Evolutionary conservation across 163 green algal species (phyloP), one percentile per base, ranked within the genome.

Genomic region (Prototheca stagnorum): DNA sequence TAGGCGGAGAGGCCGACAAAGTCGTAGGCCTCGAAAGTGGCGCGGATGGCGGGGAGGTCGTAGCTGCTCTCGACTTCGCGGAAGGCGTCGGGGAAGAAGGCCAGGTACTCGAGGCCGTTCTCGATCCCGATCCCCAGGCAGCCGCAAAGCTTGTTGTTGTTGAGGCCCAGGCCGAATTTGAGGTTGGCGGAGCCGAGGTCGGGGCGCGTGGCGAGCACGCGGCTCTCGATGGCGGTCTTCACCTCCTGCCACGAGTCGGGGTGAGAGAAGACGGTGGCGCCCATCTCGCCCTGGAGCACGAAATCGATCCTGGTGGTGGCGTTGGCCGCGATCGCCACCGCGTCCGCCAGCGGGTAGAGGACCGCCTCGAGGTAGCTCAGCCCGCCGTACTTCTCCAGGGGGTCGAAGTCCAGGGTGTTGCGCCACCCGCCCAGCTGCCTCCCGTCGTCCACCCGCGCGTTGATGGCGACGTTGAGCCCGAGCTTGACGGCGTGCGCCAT

Each of bases 101-200:
- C n/a, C 1, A 53, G 33, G 47, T 53, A 53, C 19, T 45, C 47
- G 23, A 11, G 22, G 4, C 15, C 33, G 17, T 53, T 22, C 21
- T 26, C 34, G 27, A 53, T 53, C 6, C 33, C 47, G 11, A 53
- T 21, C 8, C 23, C 35, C 22, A 53, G 44, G 47, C 47, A 53
- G 2, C 47, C 47, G 21, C 47, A 53, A 11, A 53, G 47, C 47
- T 44, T 53, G 47, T 53, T 53, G 47, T 53, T 53, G 47, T 53
- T 53, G 9, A 53, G 3, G 7, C 16, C 47, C 34, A 53, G 9
- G 5, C 47, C 47, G 3, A 53, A 35, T 5, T 25, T 39, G 5
- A 53, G 21, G 8, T 44, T n/a, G 1, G 11, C 47, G 15, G 42
- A 15, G 24, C 22, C 42, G 11, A 49, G 23, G 8, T 19, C 12